These are phyloP conservation scores for Cyclostephanos tholiformis DNA, from an alignment of 108 stramenopile genomes.

Conservation along the genomic window DNA sequence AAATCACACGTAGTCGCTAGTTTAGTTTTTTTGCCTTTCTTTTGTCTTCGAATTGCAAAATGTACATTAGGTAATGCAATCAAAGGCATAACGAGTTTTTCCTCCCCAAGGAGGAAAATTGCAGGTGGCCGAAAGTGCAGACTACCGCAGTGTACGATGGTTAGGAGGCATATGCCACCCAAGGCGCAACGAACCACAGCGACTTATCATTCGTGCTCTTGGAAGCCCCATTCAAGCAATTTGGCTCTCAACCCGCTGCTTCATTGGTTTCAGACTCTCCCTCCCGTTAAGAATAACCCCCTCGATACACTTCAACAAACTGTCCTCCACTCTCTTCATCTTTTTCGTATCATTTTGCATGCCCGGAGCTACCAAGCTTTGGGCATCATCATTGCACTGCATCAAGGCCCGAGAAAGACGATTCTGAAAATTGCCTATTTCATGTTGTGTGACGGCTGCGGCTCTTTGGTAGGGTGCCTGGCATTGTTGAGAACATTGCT, in stretches of 20 bases:
- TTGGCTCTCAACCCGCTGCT: constrained; percentile 61
- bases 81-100: no score
- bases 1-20: no score
- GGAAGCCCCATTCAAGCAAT: constrained; percentile 25
- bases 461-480: constrained; percentile 80
- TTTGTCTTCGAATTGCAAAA: no score
- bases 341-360: constrained; percentile 67
- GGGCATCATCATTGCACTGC: constrained; percentile 85
- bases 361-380: constrained; percentile 75
- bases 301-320: constrained; percentile 68
- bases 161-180: no score
- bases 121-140: no score
- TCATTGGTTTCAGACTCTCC: constrained; percentile 75
- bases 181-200: no score
- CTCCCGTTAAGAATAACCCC: constrained; percentile 75
- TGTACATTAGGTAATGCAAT: no score
- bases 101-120: no score
- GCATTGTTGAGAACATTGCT: constrained; percentile 73
- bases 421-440: constrained; percentile 83
- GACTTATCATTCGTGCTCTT: neutral
- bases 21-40: no score
- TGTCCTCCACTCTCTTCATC: constrained; percentile 72
- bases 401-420: constrained; percentile 80
- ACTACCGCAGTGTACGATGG: no score
- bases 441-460: constrained; percentile 68